Percentiles rank a stretch among this genome's conserved stretches.
Evolutionary conservation across 192 early-diverging fungal species (phyloP).

Genomic region (Haplosporangium gracile): DNA sequence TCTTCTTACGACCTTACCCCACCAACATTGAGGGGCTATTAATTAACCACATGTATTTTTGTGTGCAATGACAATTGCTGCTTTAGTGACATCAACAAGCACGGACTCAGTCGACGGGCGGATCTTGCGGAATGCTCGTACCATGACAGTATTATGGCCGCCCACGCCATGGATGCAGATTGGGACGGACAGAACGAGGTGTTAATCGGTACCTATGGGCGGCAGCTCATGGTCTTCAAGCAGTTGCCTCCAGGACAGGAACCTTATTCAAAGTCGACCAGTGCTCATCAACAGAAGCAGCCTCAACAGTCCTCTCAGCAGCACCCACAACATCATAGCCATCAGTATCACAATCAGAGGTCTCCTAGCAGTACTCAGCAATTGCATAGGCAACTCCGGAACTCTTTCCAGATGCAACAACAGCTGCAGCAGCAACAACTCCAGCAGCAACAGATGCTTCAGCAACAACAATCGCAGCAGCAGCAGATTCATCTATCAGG

Average conservation of each 20-base stretch:
- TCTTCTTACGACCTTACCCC: not conserved
- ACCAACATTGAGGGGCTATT: not conserved
- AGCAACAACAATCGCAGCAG: not conserved
- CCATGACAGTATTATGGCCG: slow-evolving; percentile 68
- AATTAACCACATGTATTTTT: not conserved
- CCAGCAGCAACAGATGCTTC: not conserved
- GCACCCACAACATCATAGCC: not conserved
- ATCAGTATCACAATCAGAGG: not conserved
- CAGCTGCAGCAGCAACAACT: not conserved
- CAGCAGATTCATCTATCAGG: not conserved
- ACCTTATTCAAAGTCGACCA: not conserved
- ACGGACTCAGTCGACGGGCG: slow-evolving; percentile 50
- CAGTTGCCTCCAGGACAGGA: slow-evolving; percentile 30
- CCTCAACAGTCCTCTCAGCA: slow-evolving; percentile 8
- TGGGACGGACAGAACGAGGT: slow-evolving; percentile 72
- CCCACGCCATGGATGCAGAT: slow-evolving; percentile 70
- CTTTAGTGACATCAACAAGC: slow-evolving; percentile 55
- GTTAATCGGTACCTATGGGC: slow-evolving; percentile 69
- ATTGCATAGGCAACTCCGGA: not conserved
- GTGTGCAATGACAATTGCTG: not conserved
- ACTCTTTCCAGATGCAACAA: not conserved
- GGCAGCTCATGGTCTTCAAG: slow-evolving; percentile 71
- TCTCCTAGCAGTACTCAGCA: not conserved
- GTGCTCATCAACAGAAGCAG: not conserved
- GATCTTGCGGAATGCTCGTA: slow-evolving; percentile 65